Evolutionary conservation across 495 filamentous ascomycete genomes (phyloP).

Genomic region (Glutinoglossum americanum): DNA sequence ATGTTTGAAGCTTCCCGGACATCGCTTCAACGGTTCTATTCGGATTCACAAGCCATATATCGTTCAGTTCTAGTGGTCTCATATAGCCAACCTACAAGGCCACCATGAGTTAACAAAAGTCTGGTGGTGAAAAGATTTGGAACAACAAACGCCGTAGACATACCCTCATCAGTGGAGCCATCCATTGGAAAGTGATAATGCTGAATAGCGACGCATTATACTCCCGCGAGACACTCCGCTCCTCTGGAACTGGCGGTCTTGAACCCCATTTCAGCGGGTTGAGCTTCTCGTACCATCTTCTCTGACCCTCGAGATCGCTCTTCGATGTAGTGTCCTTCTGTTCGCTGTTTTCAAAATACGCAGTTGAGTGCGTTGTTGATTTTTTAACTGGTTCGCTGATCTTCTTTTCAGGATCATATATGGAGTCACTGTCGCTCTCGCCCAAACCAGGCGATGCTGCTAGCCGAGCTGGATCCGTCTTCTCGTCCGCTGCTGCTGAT

Average conservation of each 20-base stretch:
- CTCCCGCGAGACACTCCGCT: constrained; percentile 28
- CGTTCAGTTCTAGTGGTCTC: constrained; percentile 58
- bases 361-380: background rate
- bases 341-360: background rate
- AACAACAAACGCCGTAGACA: background rate
- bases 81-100: constrained; percentile 51
- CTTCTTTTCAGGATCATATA: background rate
- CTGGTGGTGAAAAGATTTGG: background rate
- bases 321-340: background rate
- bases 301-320: constrained; percentile 5
- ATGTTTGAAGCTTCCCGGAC: constrained; percentile 35
- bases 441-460: background rate
- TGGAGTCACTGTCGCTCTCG: background rate
- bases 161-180: constrained; percentile 6
- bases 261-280: constrained; percentile 32
- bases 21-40: constrained; percentile 46
- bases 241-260: constrained; percentile 30
- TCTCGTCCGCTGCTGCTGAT: background rate
- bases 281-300: constrained; percentile 29
- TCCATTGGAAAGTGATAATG: constrained; percentile 31
- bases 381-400: background rate
- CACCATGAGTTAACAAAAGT: background rate
- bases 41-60: constrained; percentile 78
- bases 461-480: background rate
- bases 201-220: constrained; percentile 32